Evolutionary conservation across 495 filamentous ascomycete species (phyloP), one percentile per base, ranked within the genome.

Genomic region (Immersiella caudata): DNA sequence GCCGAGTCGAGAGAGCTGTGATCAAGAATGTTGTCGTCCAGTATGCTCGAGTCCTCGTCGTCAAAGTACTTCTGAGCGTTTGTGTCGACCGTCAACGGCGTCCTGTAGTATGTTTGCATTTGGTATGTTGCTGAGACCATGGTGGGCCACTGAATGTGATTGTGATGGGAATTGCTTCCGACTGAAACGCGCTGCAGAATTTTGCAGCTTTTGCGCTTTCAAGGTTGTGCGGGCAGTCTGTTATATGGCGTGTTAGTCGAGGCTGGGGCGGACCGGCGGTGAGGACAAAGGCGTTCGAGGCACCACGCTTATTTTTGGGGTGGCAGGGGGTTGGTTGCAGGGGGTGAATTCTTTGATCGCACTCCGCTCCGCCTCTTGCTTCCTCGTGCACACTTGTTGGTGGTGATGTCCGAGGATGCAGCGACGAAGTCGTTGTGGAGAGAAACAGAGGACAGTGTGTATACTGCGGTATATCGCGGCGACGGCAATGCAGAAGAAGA

Each of bases 1-100:
- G 88, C 86, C 18, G 86, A 87, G 74, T 89, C 87, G 74, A 83
- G 85, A 70, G 73, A 79, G 74, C 80, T 84, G 69, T 82, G 83
- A 76, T 93, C 92, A 68, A 94, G 85, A 75, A 94, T 94, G 81
- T 91, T 89, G 54, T 94, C 91, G 79, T 96, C 92, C 69, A 96
- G 81, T 77, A 93, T 90, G 76, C 86, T 90, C 78, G 87, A 85
- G 74, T 93, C 90, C 79, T 94, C 91, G 67, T 94, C 91, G 68
- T 93, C 91, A 68, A 89, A 86, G 81, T 82, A 89, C 70, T 86
- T 85, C 60, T 85, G 82, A 65, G 81, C 75, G 67, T 83, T 79
- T 71, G 88, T 84, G 72, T 91, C 87, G 77, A 91, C 81, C 36
- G 87, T 80, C 71, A 89, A 80, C 67, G 85, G 84, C 72, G 86